phyloP scores from a whole-genome alignment of 1,139 yeast species.

The Geotrichum reessii region DNA sequence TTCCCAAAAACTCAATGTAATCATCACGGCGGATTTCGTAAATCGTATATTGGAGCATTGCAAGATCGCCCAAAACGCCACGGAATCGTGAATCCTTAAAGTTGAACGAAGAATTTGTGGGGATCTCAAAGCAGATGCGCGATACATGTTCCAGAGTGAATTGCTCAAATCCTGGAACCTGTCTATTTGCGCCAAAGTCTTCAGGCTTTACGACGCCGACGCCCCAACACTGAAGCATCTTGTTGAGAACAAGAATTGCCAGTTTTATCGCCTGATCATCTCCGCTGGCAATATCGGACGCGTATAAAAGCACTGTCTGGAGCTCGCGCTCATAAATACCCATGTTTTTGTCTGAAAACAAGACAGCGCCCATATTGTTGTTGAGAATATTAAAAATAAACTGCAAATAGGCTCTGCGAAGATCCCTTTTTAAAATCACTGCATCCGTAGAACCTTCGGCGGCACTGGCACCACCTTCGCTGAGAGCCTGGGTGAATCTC shows the following conservation, averaged over 20 bases:
- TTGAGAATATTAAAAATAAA: conserved; percentile 64
- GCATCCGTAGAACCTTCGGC: conserved; percentile 42
- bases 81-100: conserved; percentile 75
- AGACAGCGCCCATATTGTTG: conserved; percentile 73
- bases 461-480: conserved; percentile 37
- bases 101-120: conserved; percentile 65
- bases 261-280: conserved; percentile 56
- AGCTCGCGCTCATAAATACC: conserved; percentile 58
- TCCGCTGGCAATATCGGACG: conserved; percentile 46
- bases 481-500: conserved; percentile 55
- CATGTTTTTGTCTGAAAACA: conserved; percentile 63
- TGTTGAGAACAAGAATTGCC: conserved; percentile 63
- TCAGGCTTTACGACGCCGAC: conserved; percentile 58
- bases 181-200: conserved; percentile 50
- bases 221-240: conserved; percentile 63
- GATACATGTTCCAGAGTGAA: conserved; percentile 65
- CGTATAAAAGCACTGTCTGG: conserved; percentile 59
- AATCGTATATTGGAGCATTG: conserved; percentile 61
- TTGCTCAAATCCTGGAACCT: conserved; percentile 63
- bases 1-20: conserved; percentile 29
- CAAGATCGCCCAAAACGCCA: conserved; percentile 67
- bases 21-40: conserved; percentile 37
- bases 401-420: conserved; percentile 66
- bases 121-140: conserved; percentile 68
- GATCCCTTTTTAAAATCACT: conserved; percentile 36